Base-by-base conservation (phyloP, 176 grass and related monocot genomes). In the Zoysia pacifica region DNA sequence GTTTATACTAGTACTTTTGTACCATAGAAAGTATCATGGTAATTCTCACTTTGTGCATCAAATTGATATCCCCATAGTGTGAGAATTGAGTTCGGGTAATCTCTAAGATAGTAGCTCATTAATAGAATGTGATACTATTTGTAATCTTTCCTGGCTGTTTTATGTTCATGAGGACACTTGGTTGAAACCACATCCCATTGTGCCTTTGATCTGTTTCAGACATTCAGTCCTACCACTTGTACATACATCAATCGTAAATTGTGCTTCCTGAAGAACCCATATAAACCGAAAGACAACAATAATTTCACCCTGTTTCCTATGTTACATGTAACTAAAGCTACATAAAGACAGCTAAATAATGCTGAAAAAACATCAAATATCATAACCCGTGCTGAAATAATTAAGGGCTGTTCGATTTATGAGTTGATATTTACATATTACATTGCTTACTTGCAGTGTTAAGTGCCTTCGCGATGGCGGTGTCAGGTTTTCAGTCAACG, bases 401-500 rank as follows among this genome's bases (percentile, higher is more conserved):
- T 53, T 5, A 15, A 35, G 40, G 16, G 66, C 14, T 18, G 4
- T n/a, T 35, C 4, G 0, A 28, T 5, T 5, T 87, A 10, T 79
- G 40, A 60, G 40, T 58, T 89, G 69, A 48, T n/a, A 76, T 68
- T 68, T 2, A 74, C 62, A 45, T 72, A 4, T 59, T 80, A 67
- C 13, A 28, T 28, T 28, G 28, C 48, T 77, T 64, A 7, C 73
- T 76, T 70, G 53, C 88, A 99, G 96, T 43, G 86, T 99, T 35
- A 99, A 91, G 88, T 99, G 96, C 55, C 56, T 95, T 45, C 87
- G 93, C 45, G 90, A 99, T 45, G 96, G 86, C 0, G 93, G 96
- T 3, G 86, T 95, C 53, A 84, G 93, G 11, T 99, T 95, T 44
- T 56, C 92, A 1, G 73, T 99, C 18, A 81, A 88, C 1, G 92